Conservation (phyloP, 441 rosid genomes). For the Euphorbia schlechtendalii region DNA sequence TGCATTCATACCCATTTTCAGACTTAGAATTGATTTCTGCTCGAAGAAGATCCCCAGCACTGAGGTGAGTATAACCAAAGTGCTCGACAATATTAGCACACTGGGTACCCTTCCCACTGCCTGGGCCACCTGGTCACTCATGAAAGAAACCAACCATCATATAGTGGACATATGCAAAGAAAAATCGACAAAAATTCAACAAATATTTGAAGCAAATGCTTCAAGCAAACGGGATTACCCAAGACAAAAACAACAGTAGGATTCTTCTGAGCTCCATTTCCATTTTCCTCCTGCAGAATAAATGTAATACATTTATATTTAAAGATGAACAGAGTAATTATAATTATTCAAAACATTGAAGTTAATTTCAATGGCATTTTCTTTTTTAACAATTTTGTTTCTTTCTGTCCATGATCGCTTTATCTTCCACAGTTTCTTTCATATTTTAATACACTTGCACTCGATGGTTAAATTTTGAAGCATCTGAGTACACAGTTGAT, state of each 20-base stretch:
- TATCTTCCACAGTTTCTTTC: background rate
- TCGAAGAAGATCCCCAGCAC: constrained; percentile 95
- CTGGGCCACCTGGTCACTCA: constrained; percentile 67
- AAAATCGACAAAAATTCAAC: background rate
- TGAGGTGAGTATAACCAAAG: constrained; percentile 77
- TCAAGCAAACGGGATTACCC: constrained; percentile 37
- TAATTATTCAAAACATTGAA: background rate
- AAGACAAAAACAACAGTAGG: constrained; percentile 81
- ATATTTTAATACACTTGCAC: background rate
- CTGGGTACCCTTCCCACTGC: constrained; percentile 93
- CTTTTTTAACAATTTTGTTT: background rate
- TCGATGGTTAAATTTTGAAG: background rate
- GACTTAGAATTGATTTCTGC: constrained; percentile 78
- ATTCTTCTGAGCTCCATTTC: constrained; percentile 48
- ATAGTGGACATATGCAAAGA: background rate
- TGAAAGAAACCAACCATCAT: constrained; percentile 8
- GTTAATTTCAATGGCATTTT: background rate
- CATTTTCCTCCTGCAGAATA: constrained; percentile 39
- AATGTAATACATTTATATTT: background rate
- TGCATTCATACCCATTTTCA: constrained; percentile 61
- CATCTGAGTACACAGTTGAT: background rate
- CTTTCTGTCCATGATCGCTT: background rate
- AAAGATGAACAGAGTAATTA: background rate
- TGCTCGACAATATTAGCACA: constrained; percentile 62
- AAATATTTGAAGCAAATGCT: background rate